These are phyloP conservation scores for Trichoderma simmonsii DNA, from an alignment of 2,329 filamentous ascomycete species.

Conservation along the genomic window DNA sequence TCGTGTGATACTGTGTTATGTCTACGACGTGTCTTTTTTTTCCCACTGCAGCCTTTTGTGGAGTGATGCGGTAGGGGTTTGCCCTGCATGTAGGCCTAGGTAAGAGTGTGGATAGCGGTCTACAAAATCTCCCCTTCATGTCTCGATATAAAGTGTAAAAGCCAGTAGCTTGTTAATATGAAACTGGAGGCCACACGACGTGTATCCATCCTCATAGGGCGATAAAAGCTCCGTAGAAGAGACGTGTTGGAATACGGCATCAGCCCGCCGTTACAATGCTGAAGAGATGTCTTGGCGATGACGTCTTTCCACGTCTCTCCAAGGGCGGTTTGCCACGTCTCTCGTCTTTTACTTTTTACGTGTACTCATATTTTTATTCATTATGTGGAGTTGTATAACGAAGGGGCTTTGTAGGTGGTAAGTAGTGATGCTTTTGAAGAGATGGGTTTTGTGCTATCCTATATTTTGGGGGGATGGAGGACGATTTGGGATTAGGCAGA, in stretches of 20 bases:
- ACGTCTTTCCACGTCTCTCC: background rate
- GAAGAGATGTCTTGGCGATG: background rate
- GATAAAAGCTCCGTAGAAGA: background rate
- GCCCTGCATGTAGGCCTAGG: constrained; percentile 6
- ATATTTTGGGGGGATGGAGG: background rate
- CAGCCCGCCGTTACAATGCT: background rate
- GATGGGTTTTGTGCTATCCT: background rate
- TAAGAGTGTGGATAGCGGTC: background rate
- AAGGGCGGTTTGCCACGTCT: background rate
- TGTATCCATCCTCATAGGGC: background rate
- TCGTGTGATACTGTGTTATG: background rate
- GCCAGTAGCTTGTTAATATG: background rate
- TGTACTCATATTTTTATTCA: background rate
- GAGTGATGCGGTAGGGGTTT: constrained; percentile 12
- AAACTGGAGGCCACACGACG: background rate
- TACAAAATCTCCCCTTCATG: background rate
- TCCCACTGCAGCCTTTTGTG: background rate
- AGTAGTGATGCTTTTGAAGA: background rate
- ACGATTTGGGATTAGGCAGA: background rate
- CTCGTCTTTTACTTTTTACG: background rate
- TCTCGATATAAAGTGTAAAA: background rate
- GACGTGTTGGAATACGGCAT: background rate
- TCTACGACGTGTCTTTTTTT: background rate
- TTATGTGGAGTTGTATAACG: background rate
- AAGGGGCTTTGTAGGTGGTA: background rate